These are phyloP conservation scores for Spathaspora passalidarum DNA, from an alignment of 805 yeast genomes.

Conservation along the genomic window DNA sequence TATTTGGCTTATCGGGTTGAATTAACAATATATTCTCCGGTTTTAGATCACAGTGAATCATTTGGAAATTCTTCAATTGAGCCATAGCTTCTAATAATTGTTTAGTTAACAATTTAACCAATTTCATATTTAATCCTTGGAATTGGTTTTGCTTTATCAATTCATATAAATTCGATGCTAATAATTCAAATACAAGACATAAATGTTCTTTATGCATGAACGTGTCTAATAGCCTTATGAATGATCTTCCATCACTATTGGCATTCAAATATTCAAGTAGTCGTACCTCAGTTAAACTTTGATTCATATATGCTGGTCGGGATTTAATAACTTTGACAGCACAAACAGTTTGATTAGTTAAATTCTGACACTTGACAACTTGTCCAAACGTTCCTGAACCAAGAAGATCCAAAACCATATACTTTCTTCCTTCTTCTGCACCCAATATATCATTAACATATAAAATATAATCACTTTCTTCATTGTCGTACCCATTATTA, in stretches of 20 bases:
- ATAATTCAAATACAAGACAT: constrained; percentile 86
- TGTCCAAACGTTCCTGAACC: constrained; percentile 99
- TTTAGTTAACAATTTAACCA: constrained; percentile 72
- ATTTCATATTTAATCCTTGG: constrained; percentile 78
- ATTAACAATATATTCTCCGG: constrained; percentile 90
- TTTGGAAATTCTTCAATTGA: constrained; percentile 74
- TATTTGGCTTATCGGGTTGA: constrained; percentile 76
- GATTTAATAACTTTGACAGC: constrained; percentile 95
- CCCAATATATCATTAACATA: constrained; percentile 95
- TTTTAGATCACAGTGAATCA: constrained; percentile 94
- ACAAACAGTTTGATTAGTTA: constrained; percentile 76
- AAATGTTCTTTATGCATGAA: constrained; percentile 91
- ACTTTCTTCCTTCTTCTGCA: constrained; percentile 76
- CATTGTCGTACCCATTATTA: constrained; percentile 85
- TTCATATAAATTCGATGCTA: constrained; percentile 87
- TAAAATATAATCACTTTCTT: constrained; percentile 83
- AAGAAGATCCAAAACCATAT: constrained; percentile 81
- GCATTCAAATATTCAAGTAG: constrained; percentile 78
- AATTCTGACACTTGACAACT: constrained; percentile 88
- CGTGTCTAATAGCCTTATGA: constrained; percentile 77
- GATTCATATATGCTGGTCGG: constrained; percentile 86
- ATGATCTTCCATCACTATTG: constrained; percentile 63
- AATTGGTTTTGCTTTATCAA: constrained; percentile 89
- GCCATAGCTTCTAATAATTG: constrained; percentile 82
- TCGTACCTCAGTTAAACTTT: constrained; percentile 85